Conservation (phyloP, 495 filamentous ascomycete genomes). For the Podospora pseudoanserina region DNA sequence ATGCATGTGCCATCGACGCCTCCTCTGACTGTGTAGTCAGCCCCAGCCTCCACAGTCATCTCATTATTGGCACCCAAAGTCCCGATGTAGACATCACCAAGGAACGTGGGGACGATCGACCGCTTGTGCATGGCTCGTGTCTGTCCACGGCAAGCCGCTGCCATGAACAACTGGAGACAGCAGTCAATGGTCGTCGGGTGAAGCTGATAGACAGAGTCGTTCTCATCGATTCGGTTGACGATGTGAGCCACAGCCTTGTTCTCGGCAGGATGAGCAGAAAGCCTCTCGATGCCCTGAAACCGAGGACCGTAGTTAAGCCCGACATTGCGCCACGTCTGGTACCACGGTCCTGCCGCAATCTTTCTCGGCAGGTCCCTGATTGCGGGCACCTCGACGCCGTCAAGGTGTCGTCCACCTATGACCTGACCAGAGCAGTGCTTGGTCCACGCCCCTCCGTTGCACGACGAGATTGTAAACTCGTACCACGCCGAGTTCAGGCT, state of each 20-base stretch:
- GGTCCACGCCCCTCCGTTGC: background rate
- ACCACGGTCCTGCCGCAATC: conserved; percentile 21
- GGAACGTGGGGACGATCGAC: no score
- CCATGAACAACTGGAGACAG: conserved; percentile 29
- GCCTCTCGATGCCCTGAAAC: conserved; percentile 17
- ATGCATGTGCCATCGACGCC: no score
- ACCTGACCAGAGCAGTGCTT: conserved; percentile 11
- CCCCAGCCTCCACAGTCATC: no score
- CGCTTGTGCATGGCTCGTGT: no score
- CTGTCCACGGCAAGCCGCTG: conserved; percentile 7
- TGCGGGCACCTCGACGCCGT: background rate
- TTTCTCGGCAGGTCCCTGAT: no score
- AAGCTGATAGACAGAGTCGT: conserved; percentile 31
- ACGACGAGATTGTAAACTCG: conserved; percentile 3
- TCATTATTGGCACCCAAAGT: no score
- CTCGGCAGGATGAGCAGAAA: no score
- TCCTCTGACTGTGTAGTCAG: no score
- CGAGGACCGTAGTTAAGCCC: conserved; percentile 29
- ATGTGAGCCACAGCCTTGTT: no score
- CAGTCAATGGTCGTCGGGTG: conserved; percentile 40
- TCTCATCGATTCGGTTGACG: no score
- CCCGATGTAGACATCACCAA: no score
- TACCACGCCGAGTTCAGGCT: background rate
- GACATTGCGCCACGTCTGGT: conserved; percentile 26
- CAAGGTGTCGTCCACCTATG: background rate